phyloP scores from a whole-genome alignment of 768 basidiomycete genomes.

The Boletus sp. region DNA sequence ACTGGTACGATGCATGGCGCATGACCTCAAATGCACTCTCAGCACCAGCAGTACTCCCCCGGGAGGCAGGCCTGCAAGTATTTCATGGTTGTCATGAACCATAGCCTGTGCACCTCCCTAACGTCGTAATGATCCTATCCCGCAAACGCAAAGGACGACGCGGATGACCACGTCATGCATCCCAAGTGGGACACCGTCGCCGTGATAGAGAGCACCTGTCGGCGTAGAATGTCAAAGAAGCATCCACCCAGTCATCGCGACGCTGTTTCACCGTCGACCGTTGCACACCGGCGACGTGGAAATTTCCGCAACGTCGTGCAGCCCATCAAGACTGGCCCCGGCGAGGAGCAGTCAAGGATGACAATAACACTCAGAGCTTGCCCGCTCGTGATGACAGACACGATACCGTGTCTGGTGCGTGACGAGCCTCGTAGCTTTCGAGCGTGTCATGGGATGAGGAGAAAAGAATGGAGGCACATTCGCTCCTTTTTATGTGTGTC shows the following conservation, averaged over 20 bases:
- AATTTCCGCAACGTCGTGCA: conserved; percentile 18
- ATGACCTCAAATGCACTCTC: too few relatives aligned
- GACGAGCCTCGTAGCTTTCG: conserved; percentile 17
- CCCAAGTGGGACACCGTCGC: not conserved
- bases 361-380: conserved; percentile 22
- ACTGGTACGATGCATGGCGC: not conserved
- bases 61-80: not conserved
- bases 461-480: too few relatives aligned
- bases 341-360: conserved; percentile 21
- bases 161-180: not conserved
- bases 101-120: not conserved
- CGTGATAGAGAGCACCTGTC: conserved; percentile 8
- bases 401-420: conserved; percentile 11
- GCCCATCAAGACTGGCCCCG: conserved; percentile 15
- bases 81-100: not conserved
- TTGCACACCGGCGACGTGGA: not conserved
- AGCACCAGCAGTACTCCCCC: too few relatives aligned
- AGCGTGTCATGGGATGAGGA: conserved; percentile 9
- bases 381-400: conserved; percentile 23
- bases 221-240: not conserved
- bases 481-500: not conserved
- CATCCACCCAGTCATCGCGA: conserved; percentile 16
- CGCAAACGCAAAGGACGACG: not conserved
- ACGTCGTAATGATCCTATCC: not conserved
- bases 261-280: conserved; percentile 11